Conservation (phyloP, 169 alveolate genomes). For the Theileria orientalis region DNA sequence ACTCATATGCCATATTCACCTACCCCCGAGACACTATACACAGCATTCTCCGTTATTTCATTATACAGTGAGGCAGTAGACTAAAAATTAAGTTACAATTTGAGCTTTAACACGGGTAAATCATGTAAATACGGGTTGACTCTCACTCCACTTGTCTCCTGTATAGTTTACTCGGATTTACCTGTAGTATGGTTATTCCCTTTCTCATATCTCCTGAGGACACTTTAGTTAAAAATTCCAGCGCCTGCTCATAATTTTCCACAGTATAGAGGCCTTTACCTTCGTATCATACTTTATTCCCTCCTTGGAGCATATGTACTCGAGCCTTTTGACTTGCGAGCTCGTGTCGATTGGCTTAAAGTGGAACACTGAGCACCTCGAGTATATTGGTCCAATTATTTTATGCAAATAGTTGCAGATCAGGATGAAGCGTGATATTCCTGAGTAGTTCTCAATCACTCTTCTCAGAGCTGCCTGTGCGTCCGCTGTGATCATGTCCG, state of each 20-base stretch:
- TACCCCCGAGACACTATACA: conserved; percentile 65
- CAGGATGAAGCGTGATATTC: conserved; percentile 95
- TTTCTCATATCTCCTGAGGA: conserved; percentile 95
- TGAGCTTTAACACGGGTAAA: background rate
- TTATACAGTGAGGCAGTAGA: conserved; percentile 56
- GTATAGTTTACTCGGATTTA: conserved; percentile 64
- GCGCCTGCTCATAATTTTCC: conserved; percentile 60
- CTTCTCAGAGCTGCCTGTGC: conserved; percentile 99
- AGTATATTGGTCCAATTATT: conserved; percentile 93
- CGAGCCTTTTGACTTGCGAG: conserved; percentile 87
- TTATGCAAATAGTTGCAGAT: conserved; percentile 96
- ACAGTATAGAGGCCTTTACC: conserved; percentile 49
- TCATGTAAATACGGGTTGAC: background rate
- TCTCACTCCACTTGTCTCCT: too few species aligned
- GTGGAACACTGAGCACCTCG: conserved; percentile 94
- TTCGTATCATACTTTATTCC: conserved; percentile 47
- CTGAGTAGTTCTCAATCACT: conserved; percentile 93
- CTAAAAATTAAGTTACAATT: conserved; percentile 60
- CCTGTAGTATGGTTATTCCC: conserved; percentile 90
- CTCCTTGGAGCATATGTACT: conserved; percentile 81
- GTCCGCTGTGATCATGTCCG: conserved; percentile 98
- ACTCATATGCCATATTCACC: too few species aligned
- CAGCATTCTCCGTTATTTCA: conserved; percentile 56
- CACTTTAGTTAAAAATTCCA: conserved; percentile 80
- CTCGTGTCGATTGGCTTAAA: conserved; percentile 90